A percentile compares a stretch with the other conserved stretches of the same genome.
These are phyloP conservation scores for Trichoderma asperellum DNA, from an alignment of 2,329 filamentous ascomycete genomes.

Conservation along the genomic window DNA sequence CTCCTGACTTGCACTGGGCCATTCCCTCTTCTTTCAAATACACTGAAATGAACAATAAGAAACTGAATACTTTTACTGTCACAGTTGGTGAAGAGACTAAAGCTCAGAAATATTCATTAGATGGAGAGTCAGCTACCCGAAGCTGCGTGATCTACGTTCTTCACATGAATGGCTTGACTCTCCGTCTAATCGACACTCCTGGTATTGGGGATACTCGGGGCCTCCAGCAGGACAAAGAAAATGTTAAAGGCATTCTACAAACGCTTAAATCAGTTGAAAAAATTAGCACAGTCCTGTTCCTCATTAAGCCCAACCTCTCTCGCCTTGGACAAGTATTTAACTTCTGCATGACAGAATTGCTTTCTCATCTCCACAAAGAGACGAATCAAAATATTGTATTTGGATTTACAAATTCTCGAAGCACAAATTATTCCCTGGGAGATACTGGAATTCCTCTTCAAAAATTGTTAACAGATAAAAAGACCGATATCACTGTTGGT, in stretches of 20 bases:
- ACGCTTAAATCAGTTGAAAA: not conserved
- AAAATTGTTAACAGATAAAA: not conserved
- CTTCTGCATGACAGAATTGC: not conserved
- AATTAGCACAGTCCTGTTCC: not conserved
- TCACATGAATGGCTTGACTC: not conserved
- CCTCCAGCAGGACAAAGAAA: not conserved
- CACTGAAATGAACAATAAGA: not conserved
- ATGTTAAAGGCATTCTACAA: not conserved
- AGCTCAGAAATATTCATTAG: not conserved
- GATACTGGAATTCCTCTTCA: not conserved
- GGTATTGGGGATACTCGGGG: not conserved
- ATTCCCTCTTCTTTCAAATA: constrained; percentile 30
- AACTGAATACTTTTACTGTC: not conserved
- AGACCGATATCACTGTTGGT: not conserved
- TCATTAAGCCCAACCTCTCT: not conserved
- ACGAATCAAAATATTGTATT: not conserved
- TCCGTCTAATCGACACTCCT: constrained; percentile 8
- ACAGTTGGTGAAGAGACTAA: not conserved
- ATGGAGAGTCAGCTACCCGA: not conserved
- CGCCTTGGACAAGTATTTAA: not conserved
- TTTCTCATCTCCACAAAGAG: constrained; percentile 4
- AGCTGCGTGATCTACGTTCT: not conserved
- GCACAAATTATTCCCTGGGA: not conserved
- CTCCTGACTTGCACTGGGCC: constrained; percentile 5
- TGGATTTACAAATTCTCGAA: not conserved